These are phyloP conservation scores for Sporobolomyces roseus DNA, from an alignment of 768 basidiomycete genomes.

Conservation along the genomic window DNA sequence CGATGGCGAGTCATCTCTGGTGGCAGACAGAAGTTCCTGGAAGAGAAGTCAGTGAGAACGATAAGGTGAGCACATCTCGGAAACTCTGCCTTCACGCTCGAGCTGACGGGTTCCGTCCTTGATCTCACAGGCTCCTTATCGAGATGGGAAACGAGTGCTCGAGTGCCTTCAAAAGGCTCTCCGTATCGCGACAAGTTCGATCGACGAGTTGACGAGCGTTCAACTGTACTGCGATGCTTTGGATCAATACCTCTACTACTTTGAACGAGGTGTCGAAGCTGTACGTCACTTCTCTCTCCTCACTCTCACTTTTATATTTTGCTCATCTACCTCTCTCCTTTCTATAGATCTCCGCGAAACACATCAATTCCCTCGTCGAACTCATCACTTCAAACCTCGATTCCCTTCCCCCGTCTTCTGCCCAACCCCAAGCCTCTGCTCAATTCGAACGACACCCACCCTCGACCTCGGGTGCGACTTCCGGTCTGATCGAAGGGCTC, in stretches of 20 bases:
- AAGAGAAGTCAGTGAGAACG: conserved; percentile 53
- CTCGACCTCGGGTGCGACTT: conserved; percentile 60
- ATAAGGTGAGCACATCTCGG: conserved; percentile 50
- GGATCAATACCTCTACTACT: conserved; percentile 92
- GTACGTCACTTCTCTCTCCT: conserved; percentile 54
- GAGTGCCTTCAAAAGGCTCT: conserved; percentile 97
- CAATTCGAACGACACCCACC: conserved; percentile 21
- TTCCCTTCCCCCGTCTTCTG: conserved; percentile 71
- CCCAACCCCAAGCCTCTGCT: background rate
- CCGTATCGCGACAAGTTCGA: conserved; percentile 90
- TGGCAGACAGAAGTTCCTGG: conserved; percentile 72
- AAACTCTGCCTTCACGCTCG: too few relatives aligned
- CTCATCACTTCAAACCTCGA: conserved; percentile 93
- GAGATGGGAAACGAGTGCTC: conserved; percentile 93
- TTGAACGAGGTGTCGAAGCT: conserved; percentile 85
- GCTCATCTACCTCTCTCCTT: background rate
- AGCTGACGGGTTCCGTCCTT: background rate
- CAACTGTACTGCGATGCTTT: conserved; percentile 95
- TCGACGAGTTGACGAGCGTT: conserved; percentile 93
- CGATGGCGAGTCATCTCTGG: conserved; percentile 94
- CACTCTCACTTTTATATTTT: background rate
- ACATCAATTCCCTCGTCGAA: conserved; percentile 92
- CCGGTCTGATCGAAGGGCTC: conserved; percentile 85
- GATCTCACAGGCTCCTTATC: conserved; percentile 48
- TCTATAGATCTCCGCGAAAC: conserved; percentile 82